Evolutionary conservation across 1,139 yeast genomes (phyloP), one percentile per base, ranked within the genome.

Genomic region (Lodderomyces orthopsilosis): DNA sequence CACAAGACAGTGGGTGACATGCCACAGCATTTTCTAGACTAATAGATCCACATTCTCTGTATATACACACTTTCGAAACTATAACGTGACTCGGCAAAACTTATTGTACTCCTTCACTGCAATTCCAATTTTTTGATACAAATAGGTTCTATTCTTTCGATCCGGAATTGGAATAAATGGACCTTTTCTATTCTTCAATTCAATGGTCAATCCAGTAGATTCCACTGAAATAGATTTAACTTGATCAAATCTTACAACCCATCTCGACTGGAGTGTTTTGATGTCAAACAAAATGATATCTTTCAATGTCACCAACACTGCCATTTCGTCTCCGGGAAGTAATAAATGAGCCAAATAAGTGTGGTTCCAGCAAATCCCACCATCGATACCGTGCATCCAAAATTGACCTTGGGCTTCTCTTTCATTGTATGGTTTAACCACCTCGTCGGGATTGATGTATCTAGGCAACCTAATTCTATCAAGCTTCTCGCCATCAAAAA

Each of bases 371-470:
- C 70, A 88, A 38, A 76, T 67, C 1, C 97, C 98, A 40, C 94
- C 95, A 58, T 86, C 86, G 23, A 88, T 79, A 8, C 81, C 74
- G 63, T 88, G 90, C 48, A 93, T 72, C 95, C 98, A 89, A 55
- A 75, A 87, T 60, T 93, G 97, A 4, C 99, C 99, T 53, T 90
- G 94, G 0, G 98, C 86, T 52, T 89, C 96, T 44, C 94, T 71
- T 51, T 79, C 81, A n/a, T 84, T 78, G 61, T 78, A 94, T 1
- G 94, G 85, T 32, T 83, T 71, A 14, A 91, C 77, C 3, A 89
- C 74, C 7, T 85, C 81, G 55, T 86, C 90, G 41, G 74, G 75
- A 13, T 84, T 77, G 38, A 93, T 74, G 52, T 75, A 82, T 41
- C 98, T 69, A 1, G 98, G 94, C 35, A 91, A 72, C 46, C 98